Evolutionary conservation across 768 basidiomycete genomes (phyloP), one percentile per base, ranked within the genome.

Genomic region (Mycena epipterygia): DNA sequence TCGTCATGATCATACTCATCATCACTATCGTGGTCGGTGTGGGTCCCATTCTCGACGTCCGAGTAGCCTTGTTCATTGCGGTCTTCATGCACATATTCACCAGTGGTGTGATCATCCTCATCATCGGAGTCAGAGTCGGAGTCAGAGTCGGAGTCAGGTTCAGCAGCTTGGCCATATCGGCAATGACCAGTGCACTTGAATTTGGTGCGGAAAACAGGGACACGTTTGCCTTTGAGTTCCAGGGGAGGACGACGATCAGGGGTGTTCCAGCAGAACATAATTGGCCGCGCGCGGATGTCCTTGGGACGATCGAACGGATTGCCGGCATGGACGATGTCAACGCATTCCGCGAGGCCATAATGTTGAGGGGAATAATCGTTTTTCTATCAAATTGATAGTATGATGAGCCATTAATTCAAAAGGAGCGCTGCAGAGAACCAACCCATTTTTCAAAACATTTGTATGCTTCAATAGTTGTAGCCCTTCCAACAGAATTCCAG

Each of bases 351-450:
- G 7, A 23, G 30, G 11, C 13, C 13, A 16, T 62, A 68, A 3
- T 44, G 29, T 14, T 68, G 52, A 2, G 67, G 67, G n/a, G 41
- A 35, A 49, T 68, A 68, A 21, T 68, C 67, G 21, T 68, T 68
- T 63, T 63, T 63, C 67, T 68, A 48, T 25, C n/a, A 12, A 25
- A 48, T 9, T 23, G 21, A n/a, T 5, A 44, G 6, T 21, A 8
- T 11, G 13, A 8, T 23, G 25, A 11, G n/a, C 14, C 11, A 6
- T 44, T 5, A 12, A 44, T 6, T 23, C 14, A 27, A 25, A 8
- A 27, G 25, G 14, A 48, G 25, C n/a, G 21, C n/a, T 65, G 0
- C 7, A 35, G n/a, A 19, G 25, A 7, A 51, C 48, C 16, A 3
- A 62, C 61, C 61, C 61, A 62, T 49, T 62, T 16, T n/a, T 62